phyloP scores from a whole-genome alignment of 805 yeast species.

The Starmerella stigmatis region DNA sequence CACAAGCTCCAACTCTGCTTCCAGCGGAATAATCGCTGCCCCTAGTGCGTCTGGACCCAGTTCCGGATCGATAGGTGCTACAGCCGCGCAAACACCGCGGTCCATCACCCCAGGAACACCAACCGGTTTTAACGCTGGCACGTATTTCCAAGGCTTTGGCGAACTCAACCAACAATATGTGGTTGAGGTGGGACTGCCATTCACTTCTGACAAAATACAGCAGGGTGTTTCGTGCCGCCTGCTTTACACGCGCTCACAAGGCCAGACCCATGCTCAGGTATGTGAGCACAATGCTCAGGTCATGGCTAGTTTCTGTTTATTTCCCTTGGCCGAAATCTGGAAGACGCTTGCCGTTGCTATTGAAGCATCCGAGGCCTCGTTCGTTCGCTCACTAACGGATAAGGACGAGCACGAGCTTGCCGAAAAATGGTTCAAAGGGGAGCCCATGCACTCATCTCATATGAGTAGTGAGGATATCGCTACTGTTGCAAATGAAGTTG shows the following conservation, averaged over 20 bases:
- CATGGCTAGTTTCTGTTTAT: conserved; percentile 25
- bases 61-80: too few species aligned
- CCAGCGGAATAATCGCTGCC: not conserved
- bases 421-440: conserved; percentile 17
- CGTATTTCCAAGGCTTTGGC: not conserved
- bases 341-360: conserved; percentile 18
- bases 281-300: conserved; percentile 49
- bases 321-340: conserved; percentile 21
- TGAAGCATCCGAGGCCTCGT: conserved; percentile 13
- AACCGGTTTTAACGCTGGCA: not conserved
- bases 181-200: conserved; percentile 39
- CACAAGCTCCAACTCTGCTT: not conserved
- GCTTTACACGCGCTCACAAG: conserved; percentile 19
- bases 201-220: conserved; percentile 21
- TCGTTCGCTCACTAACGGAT: conserved; percentile 8
- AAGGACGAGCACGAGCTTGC: conserved; percentile 11
- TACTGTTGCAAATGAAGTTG: not conserved
- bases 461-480: not conserved
- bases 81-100: conserved; percentile 1
- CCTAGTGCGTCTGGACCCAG: too few species aligned
- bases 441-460: not conserved
- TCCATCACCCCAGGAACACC: conserved; percentile 3
- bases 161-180: conserved; percentile 13
- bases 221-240: not conserved
- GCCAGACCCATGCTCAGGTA: conserved; percentile 42